These are phyloP conservation scores for Penicillium odoratum DNA, from an alignment of 495 filamentous ascomycete species.

Conservation along the genomic window DNA sequence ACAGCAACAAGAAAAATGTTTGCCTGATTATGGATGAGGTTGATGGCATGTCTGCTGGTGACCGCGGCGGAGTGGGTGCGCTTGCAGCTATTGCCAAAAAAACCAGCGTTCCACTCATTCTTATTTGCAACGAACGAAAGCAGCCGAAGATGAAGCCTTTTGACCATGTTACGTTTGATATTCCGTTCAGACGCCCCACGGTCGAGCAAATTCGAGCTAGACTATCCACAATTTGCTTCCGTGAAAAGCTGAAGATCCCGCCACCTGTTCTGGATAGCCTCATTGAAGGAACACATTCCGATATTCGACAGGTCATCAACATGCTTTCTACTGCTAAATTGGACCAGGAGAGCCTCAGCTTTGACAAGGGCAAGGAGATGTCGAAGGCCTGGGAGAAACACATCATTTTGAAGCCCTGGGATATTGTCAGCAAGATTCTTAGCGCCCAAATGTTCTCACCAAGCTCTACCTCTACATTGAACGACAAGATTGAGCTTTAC, in stretches of 20 bases:
- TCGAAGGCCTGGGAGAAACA: slow-evolving; percentile 98
- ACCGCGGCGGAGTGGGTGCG: slow-evolving; percentile 93
- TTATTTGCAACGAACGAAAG: slow-evolving; percentile 95
- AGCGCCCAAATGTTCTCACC: slow-evolving; percentile 81
- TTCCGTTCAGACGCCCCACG: slow-evolving; percentile 87
- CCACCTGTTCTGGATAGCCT: slow-evolving; percentile 86
- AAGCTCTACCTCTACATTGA: slow-evolving; percentile 78
- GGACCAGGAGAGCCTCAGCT: slow-evolving; percentile 76
- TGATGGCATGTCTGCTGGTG: slow-evolving; percentile 97
- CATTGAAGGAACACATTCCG: slow-evolving; percentile 89
- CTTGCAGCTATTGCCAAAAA: slow-evolving; percentile 93
- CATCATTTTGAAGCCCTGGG: slow-evolving; percentile 94
- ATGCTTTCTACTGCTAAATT: slow-evolving; percentile 95
- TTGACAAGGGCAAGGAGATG: slow-evolving; percentile 83
- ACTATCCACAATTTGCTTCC: slow-evolving; percentile 90
- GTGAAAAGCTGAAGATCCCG: slow-evolving; percentile 86
- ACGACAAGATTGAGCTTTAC: slow-evolving; percentile 97
- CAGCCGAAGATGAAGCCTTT: slow-evolving; percentile 98
- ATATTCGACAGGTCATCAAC: slow-evolving; percentile 98
- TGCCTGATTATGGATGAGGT: slow-evolving; percentile 99
- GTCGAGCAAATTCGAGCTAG: slow-evolving; percentile 84
- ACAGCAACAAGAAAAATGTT: slow-evolving; percentile 81
- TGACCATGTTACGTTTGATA: slow-evolving; percentile 75
- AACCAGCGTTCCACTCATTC: slow-evolving; percentile 89
- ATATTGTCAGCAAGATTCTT: slow-evolving; percentile 91